Evolutionary conservation across 768 basidiomycete genomes (phyloP).

Genomic region (Boletus sp.): DNA sequence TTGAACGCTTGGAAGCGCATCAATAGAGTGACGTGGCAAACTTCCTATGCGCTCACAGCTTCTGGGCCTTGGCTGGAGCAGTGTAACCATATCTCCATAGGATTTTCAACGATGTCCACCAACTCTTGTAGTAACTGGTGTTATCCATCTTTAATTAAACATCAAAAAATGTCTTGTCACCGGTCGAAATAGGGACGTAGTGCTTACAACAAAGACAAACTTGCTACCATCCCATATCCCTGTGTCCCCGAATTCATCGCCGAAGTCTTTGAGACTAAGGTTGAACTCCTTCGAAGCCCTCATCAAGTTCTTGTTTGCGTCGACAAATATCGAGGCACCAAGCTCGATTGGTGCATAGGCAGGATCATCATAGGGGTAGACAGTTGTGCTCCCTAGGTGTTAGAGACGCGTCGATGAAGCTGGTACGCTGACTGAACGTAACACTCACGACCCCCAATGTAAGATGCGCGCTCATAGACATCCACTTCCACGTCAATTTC

Average conservation of each 20-base stretch:
- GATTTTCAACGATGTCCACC: constrained; percentile 74
- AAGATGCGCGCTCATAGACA: constrained; percentile 73
- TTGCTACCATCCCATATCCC: constrained; percentile 85
- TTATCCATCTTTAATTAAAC: constrained; percentile 39
- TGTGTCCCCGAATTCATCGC: constrained; percentile 45
- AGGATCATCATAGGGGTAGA: constrained; percentile 66
- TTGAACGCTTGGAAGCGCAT: constrained; percentile 46
- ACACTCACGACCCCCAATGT: constrained; percentile 83
- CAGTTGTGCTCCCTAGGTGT: constrained; percentile 66
- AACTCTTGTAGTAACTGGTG: constrained; percentile 37
- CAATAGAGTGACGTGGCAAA: neutral
- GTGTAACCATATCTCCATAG: constrained; percentile 75
- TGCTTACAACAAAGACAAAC: constrained; percentile 61
- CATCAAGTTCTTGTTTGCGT: constrained; percentile 66
- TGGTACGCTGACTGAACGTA: neutral
- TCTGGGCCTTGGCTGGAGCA: constrained; percentile 55
- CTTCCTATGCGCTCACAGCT: constrained; percentile 41
- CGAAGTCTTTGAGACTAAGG: constrained; percentile 53
- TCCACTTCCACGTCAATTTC: constrained; percentile 75
- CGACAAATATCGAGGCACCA: constrained; percentile 86
- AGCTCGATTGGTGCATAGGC: constrained; percentile 69
- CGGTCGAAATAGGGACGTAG: neutral
- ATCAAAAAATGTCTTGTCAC: neutral
- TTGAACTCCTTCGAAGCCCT: constrained; percentile 82
- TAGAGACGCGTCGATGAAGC: constrained; percentile 2